Evolutionary conservation across 129 eudicot genomes (phyloP).

Genomic region (sunflower (Helianthus annuus)): DNA sequence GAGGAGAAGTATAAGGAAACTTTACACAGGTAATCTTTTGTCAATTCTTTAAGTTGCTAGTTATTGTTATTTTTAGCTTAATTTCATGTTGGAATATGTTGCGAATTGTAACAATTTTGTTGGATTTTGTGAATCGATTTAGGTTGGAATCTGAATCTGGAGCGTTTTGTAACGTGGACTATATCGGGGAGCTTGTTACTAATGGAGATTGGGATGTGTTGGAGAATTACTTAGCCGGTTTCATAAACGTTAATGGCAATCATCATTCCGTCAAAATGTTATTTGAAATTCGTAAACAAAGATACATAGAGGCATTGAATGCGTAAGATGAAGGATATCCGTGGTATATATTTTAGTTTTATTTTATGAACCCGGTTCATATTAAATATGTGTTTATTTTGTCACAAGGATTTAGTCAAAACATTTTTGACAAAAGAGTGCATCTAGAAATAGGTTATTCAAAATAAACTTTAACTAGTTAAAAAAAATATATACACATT

Average conservation of each 20-base stretch:
- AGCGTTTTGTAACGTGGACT: slow-evolving; percentile 42
- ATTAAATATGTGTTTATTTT: too few relatives aligned
- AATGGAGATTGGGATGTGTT: slow-evolving; percentile 61
- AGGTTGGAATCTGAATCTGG: slow-evolving; percentile 72
- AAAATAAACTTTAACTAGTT: too few relatives aligned
- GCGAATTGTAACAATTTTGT: slow-evolving; percentile 10
- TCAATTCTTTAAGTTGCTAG: neutral
- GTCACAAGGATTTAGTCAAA: too few relatives aligned
- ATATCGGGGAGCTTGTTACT: slow-evolving; percentile 50
- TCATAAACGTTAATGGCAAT: slow-evolving; percentile 47
- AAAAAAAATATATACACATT: too few relatives aligned
- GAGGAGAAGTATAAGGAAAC: slow-evolving; percentile 56
- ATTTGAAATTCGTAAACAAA: slow-evolving; percentile 66
- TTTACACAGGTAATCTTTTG: slow-evolving; percentile 38
- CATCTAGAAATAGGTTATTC: too few relatives aligned
- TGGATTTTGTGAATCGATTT: neutral
- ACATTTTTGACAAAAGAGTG: too few relatives aligned
- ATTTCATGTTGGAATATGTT: neutral
- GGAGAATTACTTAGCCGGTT: slow-evolving; percentile 54
- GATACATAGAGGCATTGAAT: slow-evolving; percentile 63
- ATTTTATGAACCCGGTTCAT: too few relatives aligned
- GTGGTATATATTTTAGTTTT: too few relatives aligned
- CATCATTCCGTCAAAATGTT: slow-evolving; percentile 48
- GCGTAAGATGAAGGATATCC: too few relatives aligned
- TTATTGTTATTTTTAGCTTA: neutral